Base-by-base conservation (phyloP, 495 filamentous ascomycete genomes). In the Glarea lozoyensis region DNA sequence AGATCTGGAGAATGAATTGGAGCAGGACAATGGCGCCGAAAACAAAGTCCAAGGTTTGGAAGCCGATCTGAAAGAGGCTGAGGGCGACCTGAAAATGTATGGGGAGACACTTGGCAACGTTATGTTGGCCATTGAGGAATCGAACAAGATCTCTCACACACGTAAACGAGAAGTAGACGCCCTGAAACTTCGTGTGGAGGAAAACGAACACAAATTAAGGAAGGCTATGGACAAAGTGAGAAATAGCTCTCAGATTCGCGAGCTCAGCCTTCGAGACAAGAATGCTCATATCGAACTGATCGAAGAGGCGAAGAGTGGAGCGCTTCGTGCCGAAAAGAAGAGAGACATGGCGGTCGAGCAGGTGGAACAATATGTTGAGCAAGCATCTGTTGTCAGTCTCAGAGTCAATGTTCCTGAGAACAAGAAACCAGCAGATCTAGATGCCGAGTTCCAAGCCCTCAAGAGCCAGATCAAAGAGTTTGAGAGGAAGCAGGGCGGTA, bases 321-420 rank as follows among this genome's bases (percentile, higher is more conserved):
- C 69, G 50, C 43, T 42, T n/a, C 52, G 48, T 4, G 58, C 72
- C 4, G 61, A 78, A 43, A 49, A 57, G 17, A 69, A 72, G 39
- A 65, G 55, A 10, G 67, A 76, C 1, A 61, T 68, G 10, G 58
- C 73, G 21, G 54, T 49, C 24, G 64, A 59, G 2, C 46, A 46
- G 2, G 69, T 89, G 12, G 53, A 62, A 0, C 62, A 77, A 1
- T 82, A 75, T 50, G 76, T 49, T n/a, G 57, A 56, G 13, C 60
- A 81, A 45, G 88, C 88, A 33, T 54, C 53, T 45, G 23, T 60
- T 38, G 56, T 88, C 17, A 81, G 66, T 21, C 48, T 60, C 30
- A 75, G 88, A 29, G 75, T 89, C 45, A 57, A 71, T 10, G 70
- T 95, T 37, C 75, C 79, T 30, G 65, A 72, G 39, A 78, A 78